Evolutionary conservation across 2,329 filamentous ascomycete species (phyloP).

Genomic region (Zarea fungicola): DNA sequence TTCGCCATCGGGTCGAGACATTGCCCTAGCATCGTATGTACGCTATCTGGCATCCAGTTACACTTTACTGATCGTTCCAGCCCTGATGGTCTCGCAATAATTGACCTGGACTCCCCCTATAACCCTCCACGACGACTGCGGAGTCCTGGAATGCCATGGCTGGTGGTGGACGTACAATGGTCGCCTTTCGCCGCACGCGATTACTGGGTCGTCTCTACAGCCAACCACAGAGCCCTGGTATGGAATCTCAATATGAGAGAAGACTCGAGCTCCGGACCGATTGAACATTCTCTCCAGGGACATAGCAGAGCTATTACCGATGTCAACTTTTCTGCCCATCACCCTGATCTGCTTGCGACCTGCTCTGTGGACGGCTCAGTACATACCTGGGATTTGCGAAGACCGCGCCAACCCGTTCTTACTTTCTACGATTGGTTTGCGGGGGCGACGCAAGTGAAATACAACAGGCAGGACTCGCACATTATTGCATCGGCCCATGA

Average conservation of each 20-base stretch:
- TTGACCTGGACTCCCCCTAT: constrained; percentile 86
- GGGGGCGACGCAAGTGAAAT: constrained; percentile 92
- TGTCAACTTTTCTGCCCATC: constrained; percentile 91
- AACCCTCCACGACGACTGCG: constrained; percentile 76
- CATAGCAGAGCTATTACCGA: constrained; percentile 86
- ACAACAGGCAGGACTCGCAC: constrained; percentile 81
- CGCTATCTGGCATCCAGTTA: constrained; percentile 17
- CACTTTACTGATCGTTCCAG: constrained; percentile 28
- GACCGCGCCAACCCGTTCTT: constrained; percentile 65
- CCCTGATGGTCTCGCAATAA: constrained; percentile 78
- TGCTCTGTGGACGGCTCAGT: constrained; percentile 92
- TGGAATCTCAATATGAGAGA: constrained; percentile 84
- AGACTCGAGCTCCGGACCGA: constrained; percentile 63
- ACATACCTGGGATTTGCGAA: constrained; percentile 84
- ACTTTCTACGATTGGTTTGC: constrained; percentile 92
- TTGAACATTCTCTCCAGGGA: constrained; percentile 82
- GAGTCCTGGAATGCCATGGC: constrained; percentile 84
- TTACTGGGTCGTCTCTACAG: constrained; percentile 91
- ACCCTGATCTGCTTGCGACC: constrained; percentile 82
- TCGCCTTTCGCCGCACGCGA: constrained; percentile 85
- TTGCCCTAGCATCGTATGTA: constrained; percentile 75
- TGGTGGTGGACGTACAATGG: constrained; percentile 95
- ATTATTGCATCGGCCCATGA: constrained; percentile 89
- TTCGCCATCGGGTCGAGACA: constrained; percentile 83
- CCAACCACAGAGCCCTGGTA: constrained; percentile 88